Percentiles rank a stretch among this genome's conserved stretches.
Evolutionary conservation across 2,329 filamentous ascomycete species (phyloP).

Genomic region (Zymoseptoria tritici): DNA sequence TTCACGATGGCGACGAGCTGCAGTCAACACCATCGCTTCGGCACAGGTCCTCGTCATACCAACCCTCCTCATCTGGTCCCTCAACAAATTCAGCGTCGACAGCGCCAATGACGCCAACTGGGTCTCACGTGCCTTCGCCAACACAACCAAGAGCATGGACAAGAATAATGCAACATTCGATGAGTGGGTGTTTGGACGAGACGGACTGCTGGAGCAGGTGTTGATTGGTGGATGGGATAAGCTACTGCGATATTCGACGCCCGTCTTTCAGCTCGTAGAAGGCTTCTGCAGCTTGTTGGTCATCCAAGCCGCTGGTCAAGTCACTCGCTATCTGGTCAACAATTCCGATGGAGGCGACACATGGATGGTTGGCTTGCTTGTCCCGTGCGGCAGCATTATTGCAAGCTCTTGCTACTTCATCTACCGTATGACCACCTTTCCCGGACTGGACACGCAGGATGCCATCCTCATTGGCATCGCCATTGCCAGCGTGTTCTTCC

Average conservation of each 20-base stretch:
- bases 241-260: constrained; percentile 79
- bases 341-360: constrained; percentile 79
- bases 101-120: constrained; percentile 62
- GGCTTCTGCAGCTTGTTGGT: constrained; percentile 95
- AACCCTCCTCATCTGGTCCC: constrained; percentile 81
- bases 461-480: constrained; percentile 87
- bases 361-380: constrained; percentile 89
- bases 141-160: constrained; percentile 23
- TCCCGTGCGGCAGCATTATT: constrained; percentile 83
- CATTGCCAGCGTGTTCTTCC: constrained; percentile 84
- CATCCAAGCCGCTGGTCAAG: constrained; percentile 89
- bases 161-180: constrained; percentile 56
- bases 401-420: constrained; percentile 93
- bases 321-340: constrained; percentile 92
- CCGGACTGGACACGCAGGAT: constrained; percentile 85
- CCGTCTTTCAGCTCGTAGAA: constrained; percentile 87
- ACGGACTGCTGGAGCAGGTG: constrained; percentile 70
- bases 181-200: constrained; percentile 83
- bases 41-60: constrained; percentile 85
- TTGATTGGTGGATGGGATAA: constrained; percentile 86
- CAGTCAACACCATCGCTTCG: constrained; percentile 62
- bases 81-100: constrained; percentile 92
- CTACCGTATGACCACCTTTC: constrained; percentile 89
- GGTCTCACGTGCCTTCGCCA: constrained; percentile 58
- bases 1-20: constrained; percentile 65